Evolutionary conservation across 495 filamentous ascomycete species (phyloP), one percentile per base, ranked within the genome.

Genomic region (Hapsidospora chrysogenum): DNA sequence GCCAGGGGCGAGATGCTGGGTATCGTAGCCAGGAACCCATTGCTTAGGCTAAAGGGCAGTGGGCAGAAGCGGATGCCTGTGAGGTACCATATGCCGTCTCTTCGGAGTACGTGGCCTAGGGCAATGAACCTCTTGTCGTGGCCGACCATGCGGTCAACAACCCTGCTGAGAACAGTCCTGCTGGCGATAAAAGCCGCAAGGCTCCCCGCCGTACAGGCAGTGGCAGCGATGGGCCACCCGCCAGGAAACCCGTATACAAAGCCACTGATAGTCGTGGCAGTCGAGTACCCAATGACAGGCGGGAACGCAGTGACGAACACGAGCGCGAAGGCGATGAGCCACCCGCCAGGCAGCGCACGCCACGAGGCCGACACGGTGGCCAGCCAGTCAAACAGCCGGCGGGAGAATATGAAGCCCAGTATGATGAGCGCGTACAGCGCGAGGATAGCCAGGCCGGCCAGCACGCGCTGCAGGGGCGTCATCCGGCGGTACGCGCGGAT

Each of bases 11-110:
- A 64, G 5, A 97, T 81, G 5, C 84, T 92, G 2, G 82, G 85
- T 43, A 97, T 85, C 2, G 87, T 95, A 14, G 83, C 82, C 18
- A 97, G 72, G 16, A 89, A 92, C 14, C 85, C 89, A 47, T 97
- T 97, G 46, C 80, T 85, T 38, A 95, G 60, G 16, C 81, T 87
- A 51, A 92, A 97, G n/a, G 89, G 89, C 40, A 96, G 53, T 16
- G 89, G 89, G 40, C 89, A 95, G 23, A 96, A 60, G 19, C 89
- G 67, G 38, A 97, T 92, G 81, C 94, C 93, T 44, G 78, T 75
- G 20, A 97, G 64, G 13, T 96, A 65, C 41, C 85, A 82, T 26
- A 97, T 50, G 0, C 89, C 92, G 49, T 97, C 89, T 45, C 84
- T 76, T 28, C 78, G 67, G 17, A 79, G 58, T 18, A 72, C 70